Evolutionary conservation across 345 rosid species (phyloP), one percentile per base, ranked within the genome.

Genomic region (Limnanthes douglasii): DNA sequence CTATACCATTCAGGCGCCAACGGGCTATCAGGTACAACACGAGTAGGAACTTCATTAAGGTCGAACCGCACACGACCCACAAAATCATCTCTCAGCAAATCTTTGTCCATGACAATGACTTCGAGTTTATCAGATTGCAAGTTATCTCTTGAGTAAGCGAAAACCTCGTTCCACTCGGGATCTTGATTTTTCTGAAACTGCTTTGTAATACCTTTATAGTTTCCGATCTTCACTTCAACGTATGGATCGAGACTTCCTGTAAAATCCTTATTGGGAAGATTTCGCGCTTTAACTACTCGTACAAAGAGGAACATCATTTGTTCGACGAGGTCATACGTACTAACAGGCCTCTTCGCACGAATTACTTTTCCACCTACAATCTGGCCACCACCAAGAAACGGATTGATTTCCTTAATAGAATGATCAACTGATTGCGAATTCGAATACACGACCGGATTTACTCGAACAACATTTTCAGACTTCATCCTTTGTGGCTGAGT

Each of bases 251-350:
- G 59, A 53, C 94, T 71, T 11, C 99, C 99, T 0, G 93, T 73
- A 11, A 78, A 51, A 39, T 78, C 96, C 59, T 37, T 92, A 7
- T 39, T 39, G 3, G 93, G 96, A 46, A 92, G 79, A 29, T 85
- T 90, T 34, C 73, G 85, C 26, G 94, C 99, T 56, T 75, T 92
- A 22, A 92, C 93, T 3, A 85, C 99, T 46, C 94, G 68, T 14
- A 92, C 83, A 41, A 49, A 92, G 13, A 92, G 96, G 53, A 62
- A 85, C 2, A 21, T 56, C 96, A 85, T 92, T 62, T 65, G 81
- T 51, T 92, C 99, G 34, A 92, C 99, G 8, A 92, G 94, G 39
- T 92, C 99, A 61, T 85, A 73, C n/a, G 78, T 71, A 57, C 65
- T 72, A 6, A 61, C 21, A 5, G 64, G 85, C 46, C 65, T 75